Evolutionary conservation across 2,329 filamentous ascomycete species (phyloP), one percentile per base, ranked within the genome.

Genomic region (Pseudogymnoascus sp.): DNA sequence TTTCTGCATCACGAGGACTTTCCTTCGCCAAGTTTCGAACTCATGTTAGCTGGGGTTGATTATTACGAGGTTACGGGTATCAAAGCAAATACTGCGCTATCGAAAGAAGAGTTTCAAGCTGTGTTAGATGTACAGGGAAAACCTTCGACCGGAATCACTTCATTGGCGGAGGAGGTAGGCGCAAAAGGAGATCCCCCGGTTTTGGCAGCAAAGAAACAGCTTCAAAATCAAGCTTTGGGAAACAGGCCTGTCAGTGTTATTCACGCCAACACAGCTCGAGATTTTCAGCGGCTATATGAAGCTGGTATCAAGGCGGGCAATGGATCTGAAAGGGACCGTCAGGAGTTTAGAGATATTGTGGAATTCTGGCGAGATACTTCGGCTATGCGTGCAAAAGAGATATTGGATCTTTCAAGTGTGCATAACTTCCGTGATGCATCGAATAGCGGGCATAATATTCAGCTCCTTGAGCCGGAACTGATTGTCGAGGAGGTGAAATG

Each of bases 381-480:
- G 40, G 24, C 59, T 16, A n/a, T n/a, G 26, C 61, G 37, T 38
- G 62, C 65, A n/a, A 43, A 46, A 19, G 65, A 65, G 33, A 22
- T 62, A 4, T 33, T 66, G 59, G 46, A 19, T 22, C 26, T 68
- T n/a, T 64, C 66, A 12, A 63, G n/a, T 7, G 61, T 56, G 1
- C 33, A 38, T 31, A 33, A 64, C 2, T 66, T 62, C 56, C 40
- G 61, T 12, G 33, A 53, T 19, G 19, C 46, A 7, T 12, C 12
- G 37, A 33, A 60, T 5, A 64, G 62, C 60, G 67, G 67, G 14
- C 67, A 68, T 53, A 66, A 66, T 61, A 62, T 68, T 6, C 64
- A 68, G 19, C 16, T 68, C 11, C 43, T 59, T 10, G 64, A 66
- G 24, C 67, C 67, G 2, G 63, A 63, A 12, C 14, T 65, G 6